Conservation (phyloP, 2,329 filamentous ascomycete species). For the Pseudocercospora musae region DNA sequence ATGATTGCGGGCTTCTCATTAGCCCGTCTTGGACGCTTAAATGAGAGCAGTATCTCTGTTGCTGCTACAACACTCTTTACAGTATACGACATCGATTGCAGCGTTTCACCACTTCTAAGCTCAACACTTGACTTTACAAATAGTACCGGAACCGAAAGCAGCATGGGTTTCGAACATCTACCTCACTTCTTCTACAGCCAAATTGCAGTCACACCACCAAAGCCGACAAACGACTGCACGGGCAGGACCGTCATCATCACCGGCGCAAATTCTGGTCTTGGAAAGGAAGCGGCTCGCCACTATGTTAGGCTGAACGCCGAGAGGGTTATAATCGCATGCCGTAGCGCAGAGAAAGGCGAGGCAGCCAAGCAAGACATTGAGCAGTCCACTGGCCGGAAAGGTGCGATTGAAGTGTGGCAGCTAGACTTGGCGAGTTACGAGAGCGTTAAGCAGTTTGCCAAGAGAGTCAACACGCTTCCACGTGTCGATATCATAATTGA, state of each 20-base stretch:
- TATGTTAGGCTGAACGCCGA: slow-evolving; percentile 40
- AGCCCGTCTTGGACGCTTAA: background rate
- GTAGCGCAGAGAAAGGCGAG: slow-evolving; percentile 44
- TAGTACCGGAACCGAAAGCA: background rate
- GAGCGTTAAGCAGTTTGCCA: slow-evolving; percentile 38
- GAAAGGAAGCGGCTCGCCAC: slow-evolving; percentile 46
- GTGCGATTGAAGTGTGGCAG: slow-evolving; percentile 45
- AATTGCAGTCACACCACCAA: slow-evolving; percentile 39
- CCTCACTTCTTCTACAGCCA: slow-evolving; percentile 41
- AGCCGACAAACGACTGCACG: slow-evolving; percentile 26
- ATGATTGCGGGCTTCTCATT: background rate
- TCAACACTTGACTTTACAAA: background rate
- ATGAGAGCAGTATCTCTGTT: background rate
- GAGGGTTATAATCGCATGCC: slow-evolving; percentile 47
- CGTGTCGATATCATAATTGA: slow-evolving; percentile 39
- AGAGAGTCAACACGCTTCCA: slow-evolving; percentile 31
- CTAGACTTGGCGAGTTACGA: slow-evolving; percentile 44
- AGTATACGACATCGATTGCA: background rate
- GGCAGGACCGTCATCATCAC: slow-evolving; percentile 46
- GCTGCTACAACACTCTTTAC: background rate
- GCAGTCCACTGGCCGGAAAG: slow-evolving; percentile 29
- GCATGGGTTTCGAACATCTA: slow-evolving; percentile 15
- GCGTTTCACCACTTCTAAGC: background rate
- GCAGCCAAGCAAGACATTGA: slow-evolving; percentile 43
- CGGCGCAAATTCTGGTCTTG: slow-evolving; percentile 48